These are phyloP conservation scores for Prunus salicina DNA, from an alignment of 306 rosid species.

Conservation along the genomic window DNA sequence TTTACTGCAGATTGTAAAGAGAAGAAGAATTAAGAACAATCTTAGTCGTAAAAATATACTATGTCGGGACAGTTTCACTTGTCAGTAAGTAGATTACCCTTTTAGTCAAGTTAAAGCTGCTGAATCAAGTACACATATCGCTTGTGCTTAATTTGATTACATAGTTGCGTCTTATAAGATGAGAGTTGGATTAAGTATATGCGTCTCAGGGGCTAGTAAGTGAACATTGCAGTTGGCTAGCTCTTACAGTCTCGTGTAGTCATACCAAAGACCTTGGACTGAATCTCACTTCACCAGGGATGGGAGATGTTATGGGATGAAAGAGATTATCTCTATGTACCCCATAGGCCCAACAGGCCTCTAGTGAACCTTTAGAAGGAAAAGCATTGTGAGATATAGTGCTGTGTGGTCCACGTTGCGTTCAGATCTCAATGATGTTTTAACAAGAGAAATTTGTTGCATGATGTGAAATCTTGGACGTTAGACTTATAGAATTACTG, in stretches of 20 bases:
- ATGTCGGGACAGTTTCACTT: slow-evolving; percentile 75
- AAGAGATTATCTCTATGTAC: neutral
- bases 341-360: neutral
- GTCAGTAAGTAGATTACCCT: slow-evolving; percentile 68
- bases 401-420: neutral
- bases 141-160: neutral
- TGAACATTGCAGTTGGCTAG: neutral
- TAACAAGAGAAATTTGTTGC: neutral
- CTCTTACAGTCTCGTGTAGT: neutral
- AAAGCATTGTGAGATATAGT: neutral
- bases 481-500: neutral
- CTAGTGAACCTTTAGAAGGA: neutral
- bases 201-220: neutral
- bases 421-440: neutral
- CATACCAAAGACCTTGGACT: neutral
- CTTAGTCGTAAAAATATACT: slow-evolving; percentile 88
- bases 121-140: neutral
- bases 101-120: neutral
- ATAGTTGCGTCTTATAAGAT: neutral
- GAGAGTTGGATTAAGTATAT: neutral
- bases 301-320: neutral
- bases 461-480: neutral
- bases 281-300: neutral
- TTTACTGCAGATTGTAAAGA: slow-evolving; percentile 84
- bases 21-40: slow-evolving; percentile 64